Evolutionary conservation across 352 stramenopile genomes (phyloP).

Genomic region (Phytophthora tubulina): DNA sequence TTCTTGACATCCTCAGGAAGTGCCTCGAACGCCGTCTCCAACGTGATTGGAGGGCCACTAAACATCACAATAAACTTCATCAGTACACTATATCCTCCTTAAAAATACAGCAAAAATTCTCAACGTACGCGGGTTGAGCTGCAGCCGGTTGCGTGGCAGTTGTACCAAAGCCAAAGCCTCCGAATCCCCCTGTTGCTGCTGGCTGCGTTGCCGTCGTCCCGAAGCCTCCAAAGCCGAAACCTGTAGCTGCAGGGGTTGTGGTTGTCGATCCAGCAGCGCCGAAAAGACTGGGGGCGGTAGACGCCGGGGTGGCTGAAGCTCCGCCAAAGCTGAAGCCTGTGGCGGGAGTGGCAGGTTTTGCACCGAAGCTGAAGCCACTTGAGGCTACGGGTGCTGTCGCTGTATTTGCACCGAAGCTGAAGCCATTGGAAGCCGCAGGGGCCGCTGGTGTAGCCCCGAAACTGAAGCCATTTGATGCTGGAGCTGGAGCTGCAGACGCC

Average conservation of each 20-base stretch:
- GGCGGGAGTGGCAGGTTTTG: slow-evolving; percentile 22
- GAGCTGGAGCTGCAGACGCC: slow-evolving; percentile 3
- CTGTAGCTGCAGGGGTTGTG: slow-evolving; percentile 8
- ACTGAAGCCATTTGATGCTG: slow-evolving; percentile 28
- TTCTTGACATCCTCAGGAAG: slow-evolving; percentile 79
- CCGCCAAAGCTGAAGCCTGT: slow-evolving; percentile 44
- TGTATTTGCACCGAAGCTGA: slow-evolving; percentile 42
- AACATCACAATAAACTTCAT: slow-evolving; percentile 7
- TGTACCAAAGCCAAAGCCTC: slow-evolving; percentile 36
- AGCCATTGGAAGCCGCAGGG: slow-evolving; percentile 31
- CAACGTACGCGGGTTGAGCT: slow-evolving; percentile 30
- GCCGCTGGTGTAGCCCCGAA: slow-evolving; percentile 14
- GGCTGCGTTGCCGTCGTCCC: slow-evolving; percentile 6
- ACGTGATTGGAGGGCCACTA: slow-evolving; percentile 58
- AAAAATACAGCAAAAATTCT: not conserved
- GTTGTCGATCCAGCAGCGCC: slow-evolving; percentile 13
- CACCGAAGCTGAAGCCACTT: slow-evolving; percentile 40
- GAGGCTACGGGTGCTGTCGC: slow-evolving; percentile 18
- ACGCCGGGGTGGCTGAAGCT: slow-evolving; percentile 11
- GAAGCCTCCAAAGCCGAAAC: slow-evolving; percentile 38
- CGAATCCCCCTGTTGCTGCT: slow-evolving; percentile 8
- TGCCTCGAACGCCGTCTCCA: slow-evolving; percentile 80
- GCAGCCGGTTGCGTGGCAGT: slow-evolving; percentile 10
- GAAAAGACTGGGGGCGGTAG: slow-evolving; percentile 36
- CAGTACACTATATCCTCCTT: not conserved